Evolutionary conservation across 2,329 filamentous ascomycete genomes (phyloP), one percentile per base, ranked within the genome.

Genomic region (Trichophyton equinum): DNA sequence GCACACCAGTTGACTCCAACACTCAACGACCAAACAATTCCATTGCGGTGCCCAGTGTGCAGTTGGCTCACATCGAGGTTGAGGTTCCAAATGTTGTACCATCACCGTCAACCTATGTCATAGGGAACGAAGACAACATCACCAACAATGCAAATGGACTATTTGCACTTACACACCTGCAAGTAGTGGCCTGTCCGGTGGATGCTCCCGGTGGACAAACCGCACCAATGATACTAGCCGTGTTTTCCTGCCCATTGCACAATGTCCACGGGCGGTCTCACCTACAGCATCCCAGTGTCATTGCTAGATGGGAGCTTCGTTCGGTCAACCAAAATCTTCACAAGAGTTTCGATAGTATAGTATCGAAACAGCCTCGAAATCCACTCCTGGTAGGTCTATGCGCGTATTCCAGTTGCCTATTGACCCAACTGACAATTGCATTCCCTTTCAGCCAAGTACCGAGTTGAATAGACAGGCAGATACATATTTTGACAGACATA

Each of bases 231-330:
- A 79, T 96, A 20, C 71, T 96, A 38, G 85, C 87, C 0, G 81
- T 91, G 33, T 89, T 90, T 63, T 87, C 87, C 8, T 81, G 81
- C 68, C 73, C 81, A 59, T 80, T 79, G 60, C 73, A 74, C 64
- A 76, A 78, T 60, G 78, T 76, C 65, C 75, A 74, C 59, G 75
- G 75, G 59, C 79, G 79, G 33, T 79, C 85, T 33, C 85, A 82
- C 59, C 79, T 81, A 65, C 83, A 85, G 36, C 77, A 83, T 0
- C 84, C 87, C 66, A 95, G 86, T 66, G 82, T 91, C 46, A 79
- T 97, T 64, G 85, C 90, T 64, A 82, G 87, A 64, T 97, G 92
- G 92, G 86, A 94, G 66, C 71, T 92, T 8, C 79, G 81, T 36
- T 84, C 88, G 36, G 79, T 83, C 56, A 75, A 81, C n/a, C 83